A percentile compares a stretch with the other conserved stretches of the same genome.
Evolutionary conservation across 441 rosid species (phyloP).

Genomic region (Isatis lusitanica): DNA sequence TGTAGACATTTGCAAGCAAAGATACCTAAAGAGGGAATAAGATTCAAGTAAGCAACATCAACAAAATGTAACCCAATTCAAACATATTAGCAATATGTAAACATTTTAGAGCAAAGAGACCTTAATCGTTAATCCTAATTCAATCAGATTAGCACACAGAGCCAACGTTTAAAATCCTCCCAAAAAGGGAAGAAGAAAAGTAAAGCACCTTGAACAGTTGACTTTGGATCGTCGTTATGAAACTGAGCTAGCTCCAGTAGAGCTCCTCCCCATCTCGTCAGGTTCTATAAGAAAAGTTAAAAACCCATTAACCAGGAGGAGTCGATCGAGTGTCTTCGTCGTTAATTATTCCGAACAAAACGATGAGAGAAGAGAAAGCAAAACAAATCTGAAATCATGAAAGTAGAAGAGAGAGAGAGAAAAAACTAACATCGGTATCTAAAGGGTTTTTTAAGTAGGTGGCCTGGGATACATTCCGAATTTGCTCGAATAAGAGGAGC

Average conservation of each 20-base stretch:
- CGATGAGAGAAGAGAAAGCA: not conserved
- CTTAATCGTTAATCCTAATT: too few relatives aligned
- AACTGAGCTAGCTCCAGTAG: slow-evolving; percentile 87
- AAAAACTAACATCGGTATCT: slow-evolving; percentile 63
- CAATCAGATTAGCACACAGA: not conserved
- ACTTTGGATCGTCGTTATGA: slow-evolving; percentile 66
- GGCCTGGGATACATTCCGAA: slow-evolving; percentile 68
- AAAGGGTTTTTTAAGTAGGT: slow-evolving; percentile 62
- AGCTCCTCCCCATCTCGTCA: slow-evolving; percentile 90
- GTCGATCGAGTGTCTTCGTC: not conserved
- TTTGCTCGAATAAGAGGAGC: slow-evolving; percentile 72
- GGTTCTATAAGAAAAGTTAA: slow-evolving; percentile 44
- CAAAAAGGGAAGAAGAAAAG: not conserved
- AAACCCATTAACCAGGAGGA: not conserved
- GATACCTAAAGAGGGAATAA: too few relatives aligned
- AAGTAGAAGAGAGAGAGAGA: not conserved
- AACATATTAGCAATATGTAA: not conserved
- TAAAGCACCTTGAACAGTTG: slow-evolving; percentile 65
- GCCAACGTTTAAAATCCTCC: not conserved
- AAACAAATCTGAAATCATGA: slow-evolving; percentile 16
- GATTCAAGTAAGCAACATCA: not conserved
- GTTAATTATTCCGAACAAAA: not conserved
- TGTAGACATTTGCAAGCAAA: too few relatives aligned
- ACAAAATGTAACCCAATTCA: not conserved
- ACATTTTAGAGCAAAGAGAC: too few relatives aligned